Conservation (phyloP, 75 land plant species). For the Pinus albicaulis region DNA sequence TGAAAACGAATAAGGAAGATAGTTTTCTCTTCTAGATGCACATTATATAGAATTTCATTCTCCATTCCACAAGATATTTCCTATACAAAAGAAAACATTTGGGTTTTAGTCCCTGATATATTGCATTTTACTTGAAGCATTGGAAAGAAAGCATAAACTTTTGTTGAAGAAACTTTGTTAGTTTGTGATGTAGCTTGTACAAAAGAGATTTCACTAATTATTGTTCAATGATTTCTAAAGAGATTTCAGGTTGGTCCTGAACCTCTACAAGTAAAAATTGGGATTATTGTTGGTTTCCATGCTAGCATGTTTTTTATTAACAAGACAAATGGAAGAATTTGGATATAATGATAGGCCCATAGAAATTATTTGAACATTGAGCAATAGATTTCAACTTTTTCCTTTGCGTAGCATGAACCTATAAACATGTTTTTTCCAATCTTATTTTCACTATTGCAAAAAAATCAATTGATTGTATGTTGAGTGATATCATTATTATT, state of each 20-base stretch:
- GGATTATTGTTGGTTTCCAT: too few species aligned
- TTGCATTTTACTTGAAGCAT: background rate
- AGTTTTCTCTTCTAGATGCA: conserved; percentile 76
- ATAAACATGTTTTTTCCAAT: too few species aligned
- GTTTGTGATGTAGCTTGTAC: conserved; percentile 78
- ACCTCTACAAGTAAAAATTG: background rate
- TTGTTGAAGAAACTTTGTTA: background rate
- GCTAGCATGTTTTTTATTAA: too few species aligned
- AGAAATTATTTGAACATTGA: too few species aligned
- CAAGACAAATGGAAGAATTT: too few species aligned
- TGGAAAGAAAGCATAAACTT: background rate
- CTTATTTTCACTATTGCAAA: too few species aligned
- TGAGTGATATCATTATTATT: too few species aligned
- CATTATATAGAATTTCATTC: conserved; percentile 88
- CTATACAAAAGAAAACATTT: background rate
- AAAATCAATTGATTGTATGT: too few species aligned
- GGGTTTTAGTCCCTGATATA: background rate
- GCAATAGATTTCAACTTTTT: too few species aligned
- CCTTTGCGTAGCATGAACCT: too few species aligned
- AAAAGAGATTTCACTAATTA: conserved; percentile 92
- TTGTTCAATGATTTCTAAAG: conserved; percentile 75
- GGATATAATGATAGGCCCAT: too few species aligned
- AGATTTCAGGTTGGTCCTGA: conserved; percentile 55
- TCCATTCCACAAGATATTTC: conserved; percentile 91
- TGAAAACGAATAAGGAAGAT: conserved; percentile 73